Evolutionary conservation across 139 green algal species (phyloP).

Genomic region (Chlorella ohadii): DNA sequence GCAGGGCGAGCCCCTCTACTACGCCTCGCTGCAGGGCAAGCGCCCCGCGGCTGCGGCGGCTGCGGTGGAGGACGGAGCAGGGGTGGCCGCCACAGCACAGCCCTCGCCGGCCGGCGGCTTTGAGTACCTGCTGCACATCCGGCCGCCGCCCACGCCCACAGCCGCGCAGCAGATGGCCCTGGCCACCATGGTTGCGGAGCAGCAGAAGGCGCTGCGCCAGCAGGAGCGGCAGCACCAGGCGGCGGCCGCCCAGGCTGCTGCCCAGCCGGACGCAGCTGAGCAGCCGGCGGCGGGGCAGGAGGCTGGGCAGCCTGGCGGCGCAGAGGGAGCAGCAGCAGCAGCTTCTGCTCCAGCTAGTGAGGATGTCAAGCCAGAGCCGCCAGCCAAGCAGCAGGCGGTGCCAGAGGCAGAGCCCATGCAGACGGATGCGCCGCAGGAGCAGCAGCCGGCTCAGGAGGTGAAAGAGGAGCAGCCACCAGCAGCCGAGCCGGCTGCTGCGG

Average conservation of each 20-base stretch:
- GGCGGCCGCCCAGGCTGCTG: not conserved
- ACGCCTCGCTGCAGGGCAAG: constrained; percentile 25
- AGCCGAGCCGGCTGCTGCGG: not conserved
- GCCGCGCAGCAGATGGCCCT: constrained; percentile 1
- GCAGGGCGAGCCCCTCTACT: constrained; percentile 14
- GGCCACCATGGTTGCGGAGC: constrained; percentile 13
- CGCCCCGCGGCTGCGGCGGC: not conserved
- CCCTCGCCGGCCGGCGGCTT: not conserved
- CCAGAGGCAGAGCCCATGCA: not conserved
- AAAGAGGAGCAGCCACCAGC: not conserved
- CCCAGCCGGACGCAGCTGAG: not conserved
- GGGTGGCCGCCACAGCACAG: not conserved
- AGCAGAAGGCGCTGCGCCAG: constrained; percentile 1
- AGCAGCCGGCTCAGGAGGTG: not conserved
- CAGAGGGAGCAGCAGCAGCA: not conserved
- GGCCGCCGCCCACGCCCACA: constrained; percentile 5
- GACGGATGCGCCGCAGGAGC: not conserved
- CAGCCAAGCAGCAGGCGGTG: too few species aligned
- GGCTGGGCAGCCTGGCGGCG: not conserved
- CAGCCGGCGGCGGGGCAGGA: not conserved
- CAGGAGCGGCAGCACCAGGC: constrained; percentile 3
- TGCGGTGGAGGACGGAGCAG: not conserved
- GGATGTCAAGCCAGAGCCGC: not conserved
- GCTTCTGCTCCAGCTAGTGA: not conserved
- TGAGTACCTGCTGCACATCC: constrained; percentile 47